Evolutionary conservation across 208 protist genomes (phyloP).

Genomic region (Leishmania gerbilli): DNA sequence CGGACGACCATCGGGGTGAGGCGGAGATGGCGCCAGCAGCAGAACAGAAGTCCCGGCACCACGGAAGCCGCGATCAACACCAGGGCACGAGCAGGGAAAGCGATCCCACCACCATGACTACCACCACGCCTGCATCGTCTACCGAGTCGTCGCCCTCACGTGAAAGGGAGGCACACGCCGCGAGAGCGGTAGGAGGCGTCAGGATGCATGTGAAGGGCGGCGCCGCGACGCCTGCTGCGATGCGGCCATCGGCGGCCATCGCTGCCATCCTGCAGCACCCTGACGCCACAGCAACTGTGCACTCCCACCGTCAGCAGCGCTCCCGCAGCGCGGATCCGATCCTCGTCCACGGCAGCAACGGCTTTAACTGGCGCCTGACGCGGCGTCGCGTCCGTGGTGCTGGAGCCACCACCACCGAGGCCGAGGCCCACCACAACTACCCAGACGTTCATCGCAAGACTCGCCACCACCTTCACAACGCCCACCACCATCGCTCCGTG

Average conservation of each 20-base stretch:
- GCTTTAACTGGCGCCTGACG: neutral
- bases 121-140: slow-evolving; percentile 7
- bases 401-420: neutral
- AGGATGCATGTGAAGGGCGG: neutral
- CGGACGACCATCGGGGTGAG: neutral
- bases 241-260: neutral
- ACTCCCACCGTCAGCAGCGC: slow-evolving; percentile 6
- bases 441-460: neutral
- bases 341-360: neutral
- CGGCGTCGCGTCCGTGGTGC: slow-evolving; percentile 10
- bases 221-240: neutral
- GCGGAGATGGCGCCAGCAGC: neutral
- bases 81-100: neutral
- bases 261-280: neutral
- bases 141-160: neutral
- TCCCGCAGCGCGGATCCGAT: slow-evolving; percentile 1
- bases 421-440: neutral
- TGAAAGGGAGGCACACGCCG: neutral
- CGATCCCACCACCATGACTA: neutral
- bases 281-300: neutral
- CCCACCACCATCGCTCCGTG: slow-evolving; percentile 8
- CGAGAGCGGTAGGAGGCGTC: neutral
- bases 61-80: neutral
- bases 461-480: slow-evolving; percentile 7
- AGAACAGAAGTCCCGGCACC: neutral